These are phyloP conservation scores for Yamadazyma triangularis DNA, from an alignment of 1,139 yeast genomes.

Conservation along the genomic window DNA sequence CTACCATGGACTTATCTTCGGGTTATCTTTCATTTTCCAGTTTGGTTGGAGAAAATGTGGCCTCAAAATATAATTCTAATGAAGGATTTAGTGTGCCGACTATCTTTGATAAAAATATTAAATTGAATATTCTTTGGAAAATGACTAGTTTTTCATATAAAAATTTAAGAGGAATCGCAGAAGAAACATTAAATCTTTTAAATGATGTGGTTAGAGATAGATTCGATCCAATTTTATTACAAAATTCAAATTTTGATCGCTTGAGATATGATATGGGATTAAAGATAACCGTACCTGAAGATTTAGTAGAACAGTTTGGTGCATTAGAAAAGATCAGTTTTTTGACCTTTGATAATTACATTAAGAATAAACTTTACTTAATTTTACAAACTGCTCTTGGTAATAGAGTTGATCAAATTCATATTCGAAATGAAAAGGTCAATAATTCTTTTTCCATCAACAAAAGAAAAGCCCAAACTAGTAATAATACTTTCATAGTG, in stretches of 20 bases:
- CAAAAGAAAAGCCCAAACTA: conserved; percentile 51
- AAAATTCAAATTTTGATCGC: conserved; percentile 50
- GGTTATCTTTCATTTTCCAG: conserved; percentile 71
- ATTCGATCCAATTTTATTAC: conserved; percentile 78
- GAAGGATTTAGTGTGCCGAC: conserved; percentile 70
- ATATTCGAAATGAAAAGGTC: conserved; percentile 28
- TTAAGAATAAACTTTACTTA: conserved; percentile 56
- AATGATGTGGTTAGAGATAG: conserved; percentile 81
- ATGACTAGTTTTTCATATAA: conserved; percentile 69
- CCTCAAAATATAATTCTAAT: conserved; percentile 48
- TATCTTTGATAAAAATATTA: conserved; percentile 67
- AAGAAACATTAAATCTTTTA: conserved; percentile 60
- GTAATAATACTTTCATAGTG: conserved; percentile 39
- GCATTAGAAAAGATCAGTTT: conserved; percentile 73
- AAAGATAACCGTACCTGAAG: conserved; percentile 42
- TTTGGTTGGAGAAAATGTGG: conserved; percentile 42
- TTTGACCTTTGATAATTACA: conserved; percentile 63
- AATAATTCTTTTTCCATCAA: conserved; percentile 41
- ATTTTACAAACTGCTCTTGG: conserved; percentile 64
- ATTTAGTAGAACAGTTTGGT: conserved; percentile 46
- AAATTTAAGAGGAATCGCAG: conserved; percentile 60
- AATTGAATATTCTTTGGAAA: conserved; percentile 77
- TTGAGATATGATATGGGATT: conserved; percentile 66
- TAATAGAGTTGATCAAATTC: conserved; percentile 51
- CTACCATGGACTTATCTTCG: conserved; percentile 63